Evolutionary conservation across 2,329 filamentous ascomycete species (phyloP), one percentile per base, ranked within the genome.

Genomic region (Orbilia javanica): DNA sequence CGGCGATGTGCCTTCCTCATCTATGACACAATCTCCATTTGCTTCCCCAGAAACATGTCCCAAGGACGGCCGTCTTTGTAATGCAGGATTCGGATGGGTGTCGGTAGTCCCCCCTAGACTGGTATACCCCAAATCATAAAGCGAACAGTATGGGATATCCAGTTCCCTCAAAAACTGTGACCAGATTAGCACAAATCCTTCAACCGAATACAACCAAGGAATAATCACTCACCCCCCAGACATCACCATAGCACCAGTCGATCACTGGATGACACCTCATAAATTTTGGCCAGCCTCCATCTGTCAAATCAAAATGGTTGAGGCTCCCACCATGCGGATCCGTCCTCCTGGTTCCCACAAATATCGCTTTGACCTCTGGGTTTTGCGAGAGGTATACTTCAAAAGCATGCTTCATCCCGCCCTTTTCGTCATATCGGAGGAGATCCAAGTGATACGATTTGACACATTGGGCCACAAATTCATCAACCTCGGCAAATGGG

Each of bases 171-270:
- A 92, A 83, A 96, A 96, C 91, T 93, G 77, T 75, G 31, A 5
- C 20, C n/a, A 36, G 42, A 60, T 53, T 62, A 80, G 48, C 44
- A 63, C 18, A 73, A 70, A 42, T 31, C 53, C 4, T 22, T 39
- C 44, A 39, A 39, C 15, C 39, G 4, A 42, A 15, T 36, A n/a
- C 3, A 71, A 53, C 62, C 20, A 62, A 22, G 64, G 60, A 44
- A n/a, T 31, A 44, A 4, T 82, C 82, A 87, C 93, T 87, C 83
- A 96, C 94, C 18, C 90, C 89, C 96, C 96, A 98, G 67, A 98
- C 95, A 84, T 98, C 95, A 10, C 90, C 89, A 84, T 97, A 97
- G 84, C 96, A 93, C 96, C 96, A 99, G 84, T 99, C 96, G 82
- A 99, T 94, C 8, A 99, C 92, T 0, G 96, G 95, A 84, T 99